Evolutionary conservation across 495 filamentous ascomycete genomes (phyloP), one percentile per base, ranked within the genome.

Genomic region (Xylaria palmicola): DNA sequence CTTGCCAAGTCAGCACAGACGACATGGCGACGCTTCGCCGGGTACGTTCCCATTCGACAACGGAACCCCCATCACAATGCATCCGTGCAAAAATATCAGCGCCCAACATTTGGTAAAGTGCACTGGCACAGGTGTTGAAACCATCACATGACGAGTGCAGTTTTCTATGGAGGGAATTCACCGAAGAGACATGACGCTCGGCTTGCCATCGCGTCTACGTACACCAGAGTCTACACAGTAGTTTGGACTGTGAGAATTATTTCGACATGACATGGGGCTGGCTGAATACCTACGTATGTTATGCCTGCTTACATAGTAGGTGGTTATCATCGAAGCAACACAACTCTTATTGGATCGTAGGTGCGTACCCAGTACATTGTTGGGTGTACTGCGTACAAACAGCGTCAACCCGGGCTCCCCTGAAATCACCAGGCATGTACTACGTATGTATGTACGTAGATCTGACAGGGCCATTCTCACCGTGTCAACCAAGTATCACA

Each of bases 41-140:
- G 47, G 43, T 59, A 49, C 57, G n/a, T 51, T 59, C 56, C 56
- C 56, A 60, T 60, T 60, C 48, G 57, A 60, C 36, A n/a, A 52
- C n/a, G 48, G 39, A 5, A 1, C 30, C 47, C 37, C 57, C 47
- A 43, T 44, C 44, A 30, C 27, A 40, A 60, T 60, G 57, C 57
- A 60, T 52, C 48, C 57, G 34, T 41, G 47, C 47, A 26, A 26
- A 32, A 39, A 37, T 8, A 26, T 51, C 57, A 52, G 37, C 47
- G 48, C 57, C 47, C 37, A 60, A 60, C 47, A 60, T 26, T 49
- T 41, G 17, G 24, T 43, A 36, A 43, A 51, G 45, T 50, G 27
- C 34, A 40, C 29, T 22, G 20, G 27, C 32, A 27, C 15, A 26
- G 34, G 30, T 51, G 34, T 51, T 51, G 13, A 22, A 22, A 32